Percentiles rank a stretch among this genome's conserved stretches.
Conservation (phyloP, 768 basidiomycete genomes). For the Tylopilus sp. region DNA sequence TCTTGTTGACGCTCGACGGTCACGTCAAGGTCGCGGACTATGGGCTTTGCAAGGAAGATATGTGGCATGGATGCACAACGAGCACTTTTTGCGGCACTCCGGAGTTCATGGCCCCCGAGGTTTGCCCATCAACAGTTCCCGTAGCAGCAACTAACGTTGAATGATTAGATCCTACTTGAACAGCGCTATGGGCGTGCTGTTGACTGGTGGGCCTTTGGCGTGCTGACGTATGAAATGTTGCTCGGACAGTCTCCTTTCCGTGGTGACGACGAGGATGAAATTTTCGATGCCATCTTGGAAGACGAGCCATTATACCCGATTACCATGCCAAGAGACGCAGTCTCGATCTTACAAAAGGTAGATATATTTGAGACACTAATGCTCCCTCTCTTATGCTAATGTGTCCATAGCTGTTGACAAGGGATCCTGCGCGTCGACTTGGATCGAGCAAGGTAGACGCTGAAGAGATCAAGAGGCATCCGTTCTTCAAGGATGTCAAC, state of each 20-base stretch:
- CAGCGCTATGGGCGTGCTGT: constrained; percentile 98
- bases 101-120: constrained; percentile 99
- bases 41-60: constrained; percentile 98
- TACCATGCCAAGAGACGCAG: constrained; percentile 97
- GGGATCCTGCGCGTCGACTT: constrained; percentile 86
- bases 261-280: constrained; percentile 99
- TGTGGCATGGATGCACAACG: constrained; percentile 95
- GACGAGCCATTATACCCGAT: constrained; percentile 99
- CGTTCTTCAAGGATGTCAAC: constrained; percentile 98
- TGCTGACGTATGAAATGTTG: constrained; percentile 98
- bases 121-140: constrained; percentile 32
- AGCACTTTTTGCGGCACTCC: constrained; percentile 99
- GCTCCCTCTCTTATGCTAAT: constrained; percentile 3
- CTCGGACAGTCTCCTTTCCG: constrained; percentile 99
- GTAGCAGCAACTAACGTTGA: not conserved
- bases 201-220: constrained; percentile 99
- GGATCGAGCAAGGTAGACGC: constrained; percentile 92
- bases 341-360: constrained; percentile 93
- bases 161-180: constrained; percentile 86
- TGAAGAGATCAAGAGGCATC: constrained; percentile 94
- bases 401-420: constrained; percentile 70
- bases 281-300: constrained; percentile 98
- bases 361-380: constrained; percentile 1
- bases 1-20: constrained; percentile 91
- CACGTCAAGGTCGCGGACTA: constrained; percentile 99